Conservation (phyloP, 2,329 filamentous ascomycete genomes). For the Trichoderma hamatum region DNA sequence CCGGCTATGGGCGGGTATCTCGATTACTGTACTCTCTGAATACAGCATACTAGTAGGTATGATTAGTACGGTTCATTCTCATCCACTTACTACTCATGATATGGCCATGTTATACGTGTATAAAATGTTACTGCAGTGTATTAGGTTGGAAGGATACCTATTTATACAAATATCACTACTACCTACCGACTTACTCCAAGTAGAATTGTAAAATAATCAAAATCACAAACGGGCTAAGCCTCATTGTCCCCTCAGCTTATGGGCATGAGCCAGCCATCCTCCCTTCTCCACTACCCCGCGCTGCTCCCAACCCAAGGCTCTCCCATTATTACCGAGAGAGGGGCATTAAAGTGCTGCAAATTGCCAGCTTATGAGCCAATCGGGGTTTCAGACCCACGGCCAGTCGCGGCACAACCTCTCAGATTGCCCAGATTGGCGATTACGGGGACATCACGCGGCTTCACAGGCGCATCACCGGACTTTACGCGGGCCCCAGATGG, state of each 20-base stretch:
- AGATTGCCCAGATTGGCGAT: slow-evolving; percentile 21
- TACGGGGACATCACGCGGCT: slow-evolving; percentile 11
- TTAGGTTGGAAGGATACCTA: background rate
- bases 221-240: background rate
- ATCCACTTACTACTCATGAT: background rate
- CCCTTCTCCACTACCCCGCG: slow-evolving; percentile 25
- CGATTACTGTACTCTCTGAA: background rate
- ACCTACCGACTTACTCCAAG: background rate
- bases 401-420: slow-evolving; percentile 23
- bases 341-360: slow-evolving; percentile 10
- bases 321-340: slow-evolving; percentile 12
- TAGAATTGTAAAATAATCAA: too few relatives aligned
- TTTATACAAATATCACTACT: background rate
- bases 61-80: background rate
- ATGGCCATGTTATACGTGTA: background rate
- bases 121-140: background rate
- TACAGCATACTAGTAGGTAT: background rate
- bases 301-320: background rate
- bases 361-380: slow-evolving; percentile 9
- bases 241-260: background rate
- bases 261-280: background rate
- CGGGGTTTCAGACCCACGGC: slow-evolving; percentile 15
- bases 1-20: background rate
- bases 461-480: slow-evolving; percentile 9
- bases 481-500: background rate